Conservation (phyloP, 2,329 filamentous ascomycete species). For the Ophiostoma fasciatum region DNA sequence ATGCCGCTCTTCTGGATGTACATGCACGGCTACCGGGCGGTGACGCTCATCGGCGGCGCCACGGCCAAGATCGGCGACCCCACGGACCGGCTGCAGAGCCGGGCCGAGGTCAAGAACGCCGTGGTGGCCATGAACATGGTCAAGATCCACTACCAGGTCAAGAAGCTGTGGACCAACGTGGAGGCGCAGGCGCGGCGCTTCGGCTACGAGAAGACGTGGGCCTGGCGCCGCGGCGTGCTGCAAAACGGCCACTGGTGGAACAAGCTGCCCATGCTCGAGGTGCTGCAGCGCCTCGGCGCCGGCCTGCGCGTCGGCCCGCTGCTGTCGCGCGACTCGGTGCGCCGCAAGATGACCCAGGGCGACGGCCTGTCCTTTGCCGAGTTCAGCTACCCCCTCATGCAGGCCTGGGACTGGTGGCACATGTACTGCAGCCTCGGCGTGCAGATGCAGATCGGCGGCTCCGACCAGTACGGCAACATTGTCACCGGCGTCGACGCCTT, state of each 20-base stretch:
- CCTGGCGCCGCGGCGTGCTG: slow-evolving; percentile 50
- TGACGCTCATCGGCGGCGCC: slow-evolving; percentile 56
- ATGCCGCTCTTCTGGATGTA: slow-evolving; percentile 82
- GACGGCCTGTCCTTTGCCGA: slow-evolving; percentile 92
- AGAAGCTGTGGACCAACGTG: slow-evolving; percentile 61
- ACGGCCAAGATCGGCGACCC: slow-evolving; percentile 72
- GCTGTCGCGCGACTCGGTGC: slow-evolving; percentile 69
- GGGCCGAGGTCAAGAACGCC: slow-evolving; percentile 35
- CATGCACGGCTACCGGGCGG: slow-evolving; percentile 53
- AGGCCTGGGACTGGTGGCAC: slow-evolving; percentile 94
- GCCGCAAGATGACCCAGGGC: slow-evolving; percentile 61
- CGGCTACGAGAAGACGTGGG: slow-evolving; percentile 47
- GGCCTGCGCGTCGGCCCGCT: slow-evolving; percentile 70
- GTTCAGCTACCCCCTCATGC: slow-evolving; percentile 83
- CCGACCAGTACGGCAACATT: slow-evolving; percentile 95
- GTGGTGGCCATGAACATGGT: slow-evolving; percentile 48
- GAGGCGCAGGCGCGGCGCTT: slow-evolving; percentile 49
- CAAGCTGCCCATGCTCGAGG: slow-evolving; percentile 54
- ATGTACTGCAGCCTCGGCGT: slow-evolving; percentile 54
- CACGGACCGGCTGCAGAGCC: slow-evolving; percentile 49
- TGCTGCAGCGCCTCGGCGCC: slow-evolving; percentile 59
- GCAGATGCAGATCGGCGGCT: slow-evolving; percentile 83
- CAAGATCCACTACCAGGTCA: slow-evolving; percentile 55
- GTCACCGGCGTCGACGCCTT: slow-evolving; percentile 76
- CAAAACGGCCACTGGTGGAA: slow-evolving; percentile 84